Evolutionary conservation across 306 rosid genomes (phyloP).

Genomic region (cucumber (Cucumis sativus)): DNA sequence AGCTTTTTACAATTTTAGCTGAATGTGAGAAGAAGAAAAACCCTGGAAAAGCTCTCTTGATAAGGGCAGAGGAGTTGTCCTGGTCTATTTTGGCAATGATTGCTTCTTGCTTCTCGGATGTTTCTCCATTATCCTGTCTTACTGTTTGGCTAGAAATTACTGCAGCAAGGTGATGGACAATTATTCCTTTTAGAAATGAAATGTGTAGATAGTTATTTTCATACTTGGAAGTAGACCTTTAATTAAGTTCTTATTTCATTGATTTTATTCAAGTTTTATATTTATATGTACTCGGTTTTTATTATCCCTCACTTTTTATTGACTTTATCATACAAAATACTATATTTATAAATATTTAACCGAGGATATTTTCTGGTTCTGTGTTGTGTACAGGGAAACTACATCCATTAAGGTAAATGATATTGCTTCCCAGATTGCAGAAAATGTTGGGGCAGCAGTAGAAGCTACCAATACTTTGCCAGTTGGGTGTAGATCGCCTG

Average conservation of each 20-base stretch:
- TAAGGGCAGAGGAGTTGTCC: constrained; percentile 84
- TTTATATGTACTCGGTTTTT: not conserved
- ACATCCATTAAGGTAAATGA: constrained; percentile 90
- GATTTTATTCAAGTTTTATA: not conserved
- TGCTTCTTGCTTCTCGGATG: constrained; percentile 89
- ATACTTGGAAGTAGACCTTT: not conserved
- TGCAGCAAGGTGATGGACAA: constrained; percentile 69
- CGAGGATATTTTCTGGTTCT: constrained; percentile 17
- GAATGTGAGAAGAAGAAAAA: constrained; percentile 64
- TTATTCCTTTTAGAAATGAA: not conserved
- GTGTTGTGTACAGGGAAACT: constrained; percentile 62
- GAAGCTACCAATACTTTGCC: constrained; percentile 67
- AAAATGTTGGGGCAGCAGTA: constrained; percentile 81
- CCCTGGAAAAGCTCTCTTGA: constrained; percentile 78
- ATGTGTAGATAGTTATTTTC: not conserved
- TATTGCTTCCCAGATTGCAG: constrained; percentile 81
- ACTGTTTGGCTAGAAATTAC: constrained; percentile 95
- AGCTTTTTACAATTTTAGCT: constrained; percentile 78
- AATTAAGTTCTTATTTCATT: not conserved
- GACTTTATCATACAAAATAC: not conserved
- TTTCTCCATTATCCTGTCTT: constrained; percentile 77
- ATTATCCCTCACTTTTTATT: not conserved
- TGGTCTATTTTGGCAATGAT: constrained; percentile 93
- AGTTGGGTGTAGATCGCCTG: constrained; percentile 40
- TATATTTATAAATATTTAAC: not conserved